Conservation (phyloP, 78 protist species). For the Creolimax fragrantissima region DNA sequence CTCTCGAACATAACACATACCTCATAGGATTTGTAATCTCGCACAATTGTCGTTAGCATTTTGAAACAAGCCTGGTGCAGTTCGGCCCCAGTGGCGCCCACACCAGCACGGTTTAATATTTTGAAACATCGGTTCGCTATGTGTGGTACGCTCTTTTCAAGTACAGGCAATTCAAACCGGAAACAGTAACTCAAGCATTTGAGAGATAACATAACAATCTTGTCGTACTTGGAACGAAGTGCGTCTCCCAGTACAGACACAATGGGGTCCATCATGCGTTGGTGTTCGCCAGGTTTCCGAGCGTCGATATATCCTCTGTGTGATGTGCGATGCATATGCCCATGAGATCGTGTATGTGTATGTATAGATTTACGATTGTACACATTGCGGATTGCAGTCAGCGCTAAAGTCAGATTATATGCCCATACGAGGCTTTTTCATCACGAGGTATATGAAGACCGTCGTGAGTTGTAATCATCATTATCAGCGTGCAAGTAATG, state of each 20-base stretch:
- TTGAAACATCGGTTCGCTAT: not conserved
- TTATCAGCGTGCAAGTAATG: too few relatives aligned
- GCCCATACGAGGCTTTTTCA: too few relatives aligned
- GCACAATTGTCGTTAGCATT: not conserved
- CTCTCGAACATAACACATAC: too few relatives aligned
- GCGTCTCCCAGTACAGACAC: constrained; percentile 1
- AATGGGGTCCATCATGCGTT: constrained; percentile 11
- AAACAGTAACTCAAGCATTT: not conserved
- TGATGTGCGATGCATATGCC: not conserved
- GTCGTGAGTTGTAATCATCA: too few relatives aligned
- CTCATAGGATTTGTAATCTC: not conserved
- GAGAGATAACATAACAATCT: not conserved
- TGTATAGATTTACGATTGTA: not conserved
- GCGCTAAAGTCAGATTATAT: too few relatives aligned
- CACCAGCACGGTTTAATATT: not conserved
- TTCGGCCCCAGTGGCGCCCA: not conserved
- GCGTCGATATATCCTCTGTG: not conserved
- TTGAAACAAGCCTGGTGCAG: not conserved
- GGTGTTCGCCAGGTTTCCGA: not conserved
- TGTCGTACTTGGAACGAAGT: constrained; percentile 12
- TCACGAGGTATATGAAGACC: too few relatives aligned
- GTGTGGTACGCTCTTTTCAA: not conserved
- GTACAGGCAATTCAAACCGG: not conserved
- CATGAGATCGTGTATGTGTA: not conserved
- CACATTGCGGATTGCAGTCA: not conserved